A percentile compares a stretch with the other conserved stretches of the same genome.
phyloP scores from a whole-genome alignment of 208 protist species.

The Leishmania martiniquensis region DNA sequence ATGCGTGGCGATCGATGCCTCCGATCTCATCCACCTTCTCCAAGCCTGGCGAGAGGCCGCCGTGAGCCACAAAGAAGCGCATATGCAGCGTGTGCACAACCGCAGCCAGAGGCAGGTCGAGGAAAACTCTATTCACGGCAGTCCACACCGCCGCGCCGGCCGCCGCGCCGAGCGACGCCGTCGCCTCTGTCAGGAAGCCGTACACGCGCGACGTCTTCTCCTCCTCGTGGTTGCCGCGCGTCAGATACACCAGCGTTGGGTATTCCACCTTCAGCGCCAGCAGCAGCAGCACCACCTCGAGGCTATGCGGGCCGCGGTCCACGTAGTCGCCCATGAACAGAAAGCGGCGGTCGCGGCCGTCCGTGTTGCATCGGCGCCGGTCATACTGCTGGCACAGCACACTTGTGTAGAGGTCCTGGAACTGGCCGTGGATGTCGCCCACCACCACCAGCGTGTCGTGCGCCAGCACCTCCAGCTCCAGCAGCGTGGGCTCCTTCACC shows the following conservation, averaged over 20 bases:
- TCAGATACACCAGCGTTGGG: constrained; percentile 75
- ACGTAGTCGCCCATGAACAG: constrained; percentile 99
- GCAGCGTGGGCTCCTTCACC: constrained; percentile 36
- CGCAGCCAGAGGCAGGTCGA: constrained; percentile 74
- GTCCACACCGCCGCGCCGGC: constrained; percentile 62
- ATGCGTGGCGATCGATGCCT: constrained; percentile 46
- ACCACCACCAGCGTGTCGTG: constrained; percentile 75
- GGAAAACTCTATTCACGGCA: constrained; percentile 77
- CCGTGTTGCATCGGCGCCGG: constrained; percentile 36
- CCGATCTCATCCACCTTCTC: constrained; percentile 40
- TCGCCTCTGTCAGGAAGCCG: constrained; percentile 59
- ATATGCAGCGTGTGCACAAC: constrained; percentile 76
- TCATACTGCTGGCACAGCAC: constrained; percentile 70
- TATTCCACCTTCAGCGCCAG: constrained; percentile 85
- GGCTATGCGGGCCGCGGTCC: constrained; percentile 81
- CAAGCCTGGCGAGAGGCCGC: constrained; percentile 94
- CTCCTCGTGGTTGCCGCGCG: constrained; percentile 91
- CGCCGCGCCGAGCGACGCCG: constrained; percentile 41
- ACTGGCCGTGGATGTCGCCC: constrained; percentile 85
- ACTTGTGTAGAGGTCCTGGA: constrained; percentile 65
- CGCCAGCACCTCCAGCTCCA: constrained; percentile 36
- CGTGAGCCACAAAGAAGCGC: constrained; percentile 98
- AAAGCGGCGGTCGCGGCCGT: constrained; percentile 41
- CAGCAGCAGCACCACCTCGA: constrained; percentile 72
- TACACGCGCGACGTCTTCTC: constrained; percentile 77